Evolutionary conservation across 2,329 filamentous ascomycete species (phyloP).

Genomic region (Aspergillus pseudoterreus): DNA sequence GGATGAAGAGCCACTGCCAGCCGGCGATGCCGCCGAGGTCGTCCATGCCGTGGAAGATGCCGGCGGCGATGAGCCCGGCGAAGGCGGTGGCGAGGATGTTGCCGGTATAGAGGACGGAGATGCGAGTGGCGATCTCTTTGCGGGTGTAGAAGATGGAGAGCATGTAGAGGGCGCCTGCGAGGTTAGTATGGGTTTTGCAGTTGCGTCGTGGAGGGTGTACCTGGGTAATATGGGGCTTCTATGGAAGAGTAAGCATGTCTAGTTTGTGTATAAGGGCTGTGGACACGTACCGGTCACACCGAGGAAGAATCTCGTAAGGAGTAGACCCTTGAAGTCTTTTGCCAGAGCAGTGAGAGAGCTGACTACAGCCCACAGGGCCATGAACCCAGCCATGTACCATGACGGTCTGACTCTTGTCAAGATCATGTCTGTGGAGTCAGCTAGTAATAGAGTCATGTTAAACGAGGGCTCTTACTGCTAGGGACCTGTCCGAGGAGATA

Average conservation of each 20-base stretch:
- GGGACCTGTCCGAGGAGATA: slow-evolving; percentile 18
- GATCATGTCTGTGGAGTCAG: slow-evolving; percentile 20
- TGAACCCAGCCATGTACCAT: slow-evolving; percentile 39
- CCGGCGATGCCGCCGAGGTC: slow-evolving; percentile 52
- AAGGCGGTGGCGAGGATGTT: slow-evolving; percentile 60
- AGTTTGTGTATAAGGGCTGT: background rate
- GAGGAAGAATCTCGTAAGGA: slow-evolving; percentile 38
- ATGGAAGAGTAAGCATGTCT: background rate
- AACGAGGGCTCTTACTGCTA: slow-evolving; percentile 9
- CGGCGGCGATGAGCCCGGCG: slow-evolving; percentile 56
- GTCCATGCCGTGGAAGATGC: slow-evolving; percentile 58
- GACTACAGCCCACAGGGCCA: slow-evolving; percentile 28
- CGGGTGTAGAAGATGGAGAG: slow-evolving; percentile 66
- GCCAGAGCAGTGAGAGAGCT: slow-evolving; percentile 28
- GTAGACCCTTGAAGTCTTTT: slow-evolving; percentile 37
- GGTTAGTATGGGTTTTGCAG: too few species aligned
- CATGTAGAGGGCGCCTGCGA: slow-evolving; percentile 49
- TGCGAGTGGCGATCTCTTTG: slow-evolving; percentile 52
- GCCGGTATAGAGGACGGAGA: slow-evolving; percentile 58
- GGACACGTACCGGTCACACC: slow-evolving; percentile 17
- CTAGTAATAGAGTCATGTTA: background rate
- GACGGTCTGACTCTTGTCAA: slow-evolving; percentile 38
- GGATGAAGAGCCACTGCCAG: slow-evolving; percentile 44
- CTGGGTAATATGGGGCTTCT: slow-evolving; percentile 50
- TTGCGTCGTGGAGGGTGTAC: too few species aligned